A percentile compares a stretch with the other conserved stretches of the same genome.
Conservation (phyloP, 805 yeast species). For the Isabelozyma pseudorhagii region DNA sequence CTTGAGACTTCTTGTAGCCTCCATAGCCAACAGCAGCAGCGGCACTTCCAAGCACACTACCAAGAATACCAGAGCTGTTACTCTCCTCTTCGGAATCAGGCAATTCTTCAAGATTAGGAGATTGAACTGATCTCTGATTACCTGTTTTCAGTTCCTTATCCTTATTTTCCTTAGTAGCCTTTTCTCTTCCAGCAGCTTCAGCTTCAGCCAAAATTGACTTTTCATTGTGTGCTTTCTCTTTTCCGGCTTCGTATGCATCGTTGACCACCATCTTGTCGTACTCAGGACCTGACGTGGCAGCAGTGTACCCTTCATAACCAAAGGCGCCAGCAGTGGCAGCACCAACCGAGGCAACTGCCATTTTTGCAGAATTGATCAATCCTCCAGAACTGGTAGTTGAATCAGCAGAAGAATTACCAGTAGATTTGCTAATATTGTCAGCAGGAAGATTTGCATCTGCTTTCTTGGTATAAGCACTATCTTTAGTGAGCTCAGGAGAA, state of each 20-base stretch:
- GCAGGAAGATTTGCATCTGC: not conserved
- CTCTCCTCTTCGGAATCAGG: not conserved
- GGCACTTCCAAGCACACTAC: conserved; percentile 15
- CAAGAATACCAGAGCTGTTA: not conserved
- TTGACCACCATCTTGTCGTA: conserved; percentile 5
- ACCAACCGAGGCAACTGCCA: conserved; percentile 16
- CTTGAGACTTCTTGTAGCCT: not conserved
- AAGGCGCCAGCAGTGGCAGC: conserved; percentile 18
- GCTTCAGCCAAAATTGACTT: not conserved
- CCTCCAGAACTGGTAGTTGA: conserved; percentile 2
- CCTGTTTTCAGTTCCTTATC: not conserved
- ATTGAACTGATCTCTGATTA: not conserved
- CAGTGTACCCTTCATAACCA: conserved; percentile 5
- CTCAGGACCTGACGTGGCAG: conserved; percentile 6
- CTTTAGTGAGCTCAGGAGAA: not conserved
- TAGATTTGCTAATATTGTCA: not conserved
- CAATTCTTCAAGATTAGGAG: not conserved
- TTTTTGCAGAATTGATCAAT: conserved; percentile 12
- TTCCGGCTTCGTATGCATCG: conserved; percentile 8
- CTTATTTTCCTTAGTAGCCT: not conserved
- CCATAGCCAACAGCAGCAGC: conserved; percentile 21
- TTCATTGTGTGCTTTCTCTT: not conserved
- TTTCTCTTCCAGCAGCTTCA: conserved; percentile 1
- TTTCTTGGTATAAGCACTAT: not conserved
- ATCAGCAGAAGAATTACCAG: not conserved